phyloP scores from a whole-genome alignment of 2,329 filamentous ascomycete genomes.

The Cercospora zeina region DNA sequence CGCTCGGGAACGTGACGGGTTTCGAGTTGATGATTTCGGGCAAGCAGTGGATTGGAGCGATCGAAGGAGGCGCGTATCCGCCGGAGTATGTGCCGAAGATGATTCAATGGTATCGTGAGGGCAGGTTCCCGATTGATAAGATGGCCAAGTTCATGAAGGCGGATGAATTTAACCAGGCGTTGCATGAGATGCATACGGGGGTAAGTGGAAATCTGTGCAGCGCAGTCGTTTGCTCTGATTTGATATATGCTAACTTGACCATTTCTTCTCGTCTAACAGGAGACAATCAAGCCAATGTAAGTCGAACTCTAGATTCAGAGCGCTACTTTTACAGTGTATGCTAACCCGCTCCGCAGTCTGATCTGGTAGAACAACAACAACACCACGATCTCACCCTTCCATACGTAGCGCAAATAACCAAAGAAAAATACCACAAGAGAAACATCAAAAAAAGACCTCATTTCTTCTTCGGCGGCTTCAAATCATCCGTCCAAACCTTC shows the following conservation, averaged over 20 bases:
- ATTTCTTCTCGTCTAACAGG: slow-evolving; percentile 3
- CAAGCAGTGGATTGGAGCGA: slow-evolving; percentile 52
- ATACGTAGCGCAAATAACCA: background rate
- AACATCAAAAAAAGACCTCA: background rate
- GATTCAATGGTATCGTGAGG: slow-evolving; percentile 53
- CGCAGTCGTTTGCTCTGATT: background rate
- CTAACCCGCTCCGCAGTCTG: slow-evolving; percentile 27
- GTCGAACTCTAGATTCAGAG: background rate
- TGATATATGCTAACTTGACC: slow-evolving; percentile 8
- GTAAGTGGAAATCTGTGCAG: background rate
- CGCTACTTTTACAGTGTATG: background rate
- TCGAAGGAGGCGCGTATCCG: slow-evolving; percentile 50
- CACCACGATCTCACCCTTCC: background rate
- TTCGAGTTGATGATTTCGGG: slow-evolving; percentile 51
- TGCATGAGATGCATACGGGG: slow-evolving; percentile 47
- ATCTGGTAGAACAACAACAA: slow-evolving; percentile 38
- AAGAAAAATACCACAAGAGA: background rate
- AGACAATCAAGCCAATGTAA: slow-evolving; percentile 46
- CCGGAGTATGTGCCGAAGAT: slow-evolving; percentile 50
- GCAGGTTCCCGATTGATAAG: slow-evolving; percentile 51
- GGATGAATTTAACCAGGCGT: slow-evolving; percentile 44
- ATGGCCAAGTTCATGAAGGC: slow-evolving; percentile 50
- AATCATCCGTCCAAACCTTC: too few relatives aligned
- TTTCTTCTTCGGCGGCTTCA: background rate
- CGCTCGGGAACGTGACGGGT: slow-evolving; percentile 46